Base-by-base conservation (phyloP, 106 monocot species). In the Amphibolis antarctica region DNA sequence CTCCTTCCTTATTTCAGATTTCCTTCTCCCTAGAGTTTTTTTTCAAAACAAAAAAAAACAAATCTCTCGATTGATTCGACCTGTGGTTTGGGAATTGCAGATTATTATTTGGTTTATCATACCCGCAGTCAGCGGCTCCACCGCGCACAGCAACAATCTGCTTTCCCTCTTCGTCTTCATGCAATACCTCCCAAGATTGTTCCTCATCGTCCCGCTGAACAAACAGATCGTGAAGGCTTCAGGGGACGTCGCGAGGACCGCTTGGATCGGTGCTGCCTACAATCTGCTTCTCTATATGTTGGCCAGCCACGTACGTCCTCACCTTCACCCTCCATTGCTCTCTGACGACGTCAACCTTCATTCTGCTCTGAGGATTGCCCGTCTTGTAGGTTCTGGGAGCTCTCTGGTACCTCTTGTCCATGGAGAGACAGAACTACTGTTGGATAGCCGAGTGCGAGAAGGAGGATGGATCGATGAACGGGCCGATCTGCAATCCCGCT, bases 211-310 rank as follows among this genome's bases (percentile, higher is more conserved):
- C 18, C 76, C 77, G 52, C 50, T 96, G 63, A 86, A 86, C 64
- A 56, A 60, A 44, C 79, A 78, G 67, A 96, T 96, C 26, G 80
- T 90, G 52, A 96, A 86, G 72, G 73, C 84, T 20, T 78, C 66
- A 12, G 89, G 96, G 53, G 86, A 80, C 23, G 74, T 96, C 60
- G 78, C 89, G 49, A 89, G 69, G 48, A 89, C 82, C 44, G 89
- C 86, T 3, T 89, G 86, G 86, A 73, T 75, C 18, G 96, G 89
- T 47, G 96, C 96, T 60, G 83, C 79, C 43, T 96, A 96, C 65
- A 89, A 96, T 71, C 78, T 96, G 1, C 71, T 89, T 9, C 86
- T 96, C 25, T 96, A 96, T 53, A 84, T 89, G 89, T 73, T 94
- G 21, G 94, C 94, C 13, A 94, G 93, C 53, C 93, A 93, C 82